Base-by-base conservation (phyloP, 768 basidiomycete species). In the Russula brevipes region DNA sequence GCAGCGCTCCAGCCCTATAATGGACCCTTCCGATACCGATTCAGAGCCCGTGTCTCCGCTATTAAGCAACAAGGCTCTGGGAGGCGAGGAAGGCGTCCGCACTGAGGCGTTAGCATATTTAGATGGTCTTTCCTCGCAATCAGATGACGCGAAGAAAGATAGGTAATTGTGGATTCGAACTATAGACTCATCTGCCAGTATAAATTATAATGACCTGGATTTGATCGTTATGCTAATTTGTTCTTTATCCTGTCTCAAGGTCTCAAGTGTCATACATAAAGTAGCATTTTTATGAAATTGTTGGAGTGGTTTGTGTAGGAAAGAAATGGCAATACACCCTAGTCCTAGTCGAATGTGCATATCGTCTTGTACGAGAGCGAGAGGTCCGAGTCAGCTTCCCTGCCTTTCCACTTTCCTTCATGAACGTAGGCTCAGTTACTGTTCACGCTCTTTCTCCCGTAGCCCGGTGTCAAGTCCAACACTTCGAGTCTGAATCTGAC, bases 1-100 rank as follows among this genome's bases (percentile, higher is more conserved):
- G 33, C 52, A 54, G 6, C 61, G 53, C 45, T 57, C 61, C 7
- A 68, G 67, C 38, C 67, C 67, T 2, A 61, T 16, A n/a, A 14
- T 66, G 12, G 51, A 55, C 7, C 54, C 61, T 2, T 61, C 65
- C 6, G 61, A 63, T 35, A 35, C 58, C 19, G 63, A 57, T 39
- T 68, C 67, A 30, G 58, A 66, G 46, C 61, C 67, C 9, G 65
- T 66, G 38, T 68, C 67, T 31, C 67, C 67, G 6, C 31, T 63
- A 16, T 51, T 68, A 36, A 53, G 16, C 36, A 33, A 16, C 42
- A 38, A 55, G 5, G 24, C 35, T 8, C 63, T 64, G 6, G 47
- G 33, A 38, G 39, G 52, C 17, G 62, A 59, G 35, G 58, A 47
- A 33, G 54, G 33, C 33, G 41, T 6, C 16, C 53, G 42, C 30